Base-by-base conservation (phyloP, 257 asterid species). In the Fraxinus americana region DNA sequence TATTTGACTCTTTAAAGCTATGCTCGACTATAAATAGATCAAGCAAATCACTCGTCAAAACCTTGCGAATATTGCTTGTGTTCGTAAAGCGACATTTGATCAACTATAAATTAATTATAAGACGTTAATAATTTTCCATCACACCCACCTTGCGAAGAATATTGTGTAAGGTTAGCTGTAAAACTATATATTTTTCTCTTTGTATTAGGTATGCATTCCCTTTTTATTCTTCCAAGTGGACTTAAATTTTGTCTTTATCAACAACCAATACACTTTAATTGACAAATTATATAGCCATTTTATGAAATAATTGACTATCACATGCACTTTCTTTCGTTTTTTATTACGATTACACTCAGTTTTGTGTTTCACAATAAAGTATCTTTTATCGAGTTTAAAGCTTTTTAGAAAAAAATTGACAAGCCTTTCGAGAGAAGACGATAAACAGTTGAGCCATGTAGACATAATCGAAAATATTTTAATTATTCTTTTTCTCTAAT, bases 51-150 rank as follows among this genome's bases (percentile, higher is more conserved):
- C 16, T 10, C 1, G 43, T 7, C 10, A 38, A 38, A 38, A 7
- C 2, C 10, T 38, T 39, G 2, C 8, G 9, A 8, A 10, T 38
- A 7, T 38, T 38, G 43, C 43, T 38, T 35, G 38, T 35, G 8
- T 35, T n/a, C 2, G 67, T 59, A 59, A 59, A n/a, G 27, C 2
- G 1, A 61, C 1, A n/a, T 12, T 61, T 4, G 4, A 21, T 61
- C 1, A 23, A 9, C 34, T 61, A 8, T 13, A 12, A 39, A 39
- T 14, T 14, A 1, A 14, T 14, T 52, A 54, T 61, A 23, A 59
- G 67, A 10, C 14, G 23, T 23, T 61, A 61, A 7, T 75, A 70
- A 63, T 70, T 57, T 34, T 17, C 74, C 71, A 78, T 48, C 80
- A 21, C 52, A 29, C 50, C 68, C 17, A 61, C 30, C 34, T 61